Base-by-base conservation (phyloP, 306 rosid species). In the Dicorynia guianensis region DNA sequence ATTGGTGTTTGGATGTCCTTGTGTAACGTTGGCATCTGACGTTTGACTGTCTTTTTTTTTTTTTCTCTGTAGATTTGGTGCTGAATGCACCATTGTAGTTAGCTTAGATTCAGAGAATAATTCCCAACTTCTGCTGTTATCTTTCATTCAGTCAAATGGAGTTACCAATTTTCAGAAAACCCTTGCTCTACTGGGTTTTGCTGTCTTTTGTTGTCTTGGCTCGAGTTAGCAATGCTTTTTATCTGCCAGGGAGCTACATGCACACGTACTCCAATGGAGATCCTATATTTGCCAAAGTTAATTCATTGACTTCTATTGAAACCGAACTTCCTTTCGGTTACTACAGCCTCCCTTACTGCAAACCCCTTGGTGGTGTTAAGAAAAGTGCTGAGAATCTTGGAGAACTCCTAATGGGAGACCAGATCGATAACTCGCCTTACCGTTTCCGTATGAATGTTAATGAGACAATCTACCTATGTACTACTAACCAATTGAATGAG, bases 241-340 rank as follows among this genome's bases (percentile, higher is more conserved):
- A 85, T 59, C 92, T 87, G 11, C 92, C 92, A 0, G 92, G 89
- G 33, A 87, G 92, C 76, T 87, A 87, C 87, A 85, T 85, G 89
- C 82, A 87, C 49, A 85, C 83, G 3, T 87, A 85, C 77, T 63
- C 87, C 30, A 25, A 48, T 13, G 77, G 63, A 36, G 74, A 85
- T 11, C 1, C 33, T 3, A 85, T 87, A 52, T 35, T 20, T 59
- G 81, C 87, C 15, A 87, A 87, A 71, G 89, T 87, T 49, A 85
- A 87, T 79, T 87, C 92, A 76, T 78, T 87, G 84, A 87, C 91
- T 36, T 87, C 91, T 50, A 87, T 87, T 30, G 91, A 87, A 70
- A 87, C 92, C 8, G 89, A 87, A 84, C 85, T 87, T 59, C 92
- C 92, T 20, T 87, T 85, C 55, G 78, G 84, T 79, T 87, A 87